phyloP scores from a whole-genome alignment of 352 stramenopile genomes.

The Plasmopara halstedii region DNA sequence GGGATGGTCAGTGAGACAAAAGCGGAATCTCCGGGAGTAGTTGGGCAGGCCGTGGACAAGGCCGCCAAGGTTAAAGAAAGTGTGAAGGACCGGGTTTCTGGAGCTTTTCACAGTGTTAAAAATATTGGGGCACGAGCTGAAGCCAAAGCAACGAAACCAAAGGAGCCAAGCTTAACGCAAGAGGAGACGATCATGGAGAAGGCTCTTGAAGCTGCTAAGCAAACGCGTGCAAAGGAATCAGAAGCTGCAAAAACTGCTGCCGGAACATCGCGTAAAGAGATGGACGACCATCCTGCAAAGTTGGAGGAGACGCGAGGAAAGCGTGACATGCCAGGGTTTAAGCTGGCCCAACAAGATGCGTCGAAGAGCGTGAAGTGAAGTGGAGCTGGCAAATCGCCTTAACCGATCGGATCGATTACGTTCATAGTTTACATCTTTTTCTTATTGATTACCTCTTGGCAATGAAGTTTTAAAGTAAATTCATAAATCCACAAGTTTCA shows the following conservation, averaged over 20 bases:
- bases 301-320: background rate
- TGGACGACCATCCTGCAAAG: conserved; percentile 1
- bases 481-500: too few species aligned
- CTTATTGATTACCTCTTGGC: conserved; percentile 1
- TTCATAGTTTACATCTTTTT: conserved; percentile 25
- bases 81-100: conserved; percentile 8
- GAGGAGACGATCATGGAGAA: conserved; percentile 10
- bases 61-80: conserved; percentile 12
- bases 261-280: conserved; percentile 6
- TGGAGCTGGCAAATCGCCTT: conserved; percentile 4
- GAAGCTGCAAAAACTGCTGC: conserved; percentile 15
- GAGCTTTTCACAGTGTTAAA: conserved; percentile 10
- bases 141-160: conserved; percentile 10
- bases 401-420: conserved; percentile 17
- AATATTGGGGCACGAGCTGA: conserved; percentile 1
- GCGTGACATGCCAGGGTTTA: conserved; percentile 2
- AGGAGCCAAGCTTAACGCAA: conserved; percentile 13
- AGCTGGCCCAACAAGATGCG: conserved; percentile 6
- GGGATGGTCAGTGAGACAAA: conserved; percentile 4
- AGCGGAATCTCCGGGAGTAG: conserved; percentile 7
- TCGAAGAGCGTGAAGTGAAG: conserved; percentile 18
- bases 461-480: conserved; percentile 6
- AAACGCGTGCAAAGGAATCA: conserved; percentile 10
- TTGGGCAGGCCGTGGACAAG: conserved; percentile 4
- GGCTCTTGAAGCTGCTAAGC: conserved; percentile 8